Base-by-base conservation (phyloP, 176 grass and related monocot species). In the Oryza brachyantha region DNA sequence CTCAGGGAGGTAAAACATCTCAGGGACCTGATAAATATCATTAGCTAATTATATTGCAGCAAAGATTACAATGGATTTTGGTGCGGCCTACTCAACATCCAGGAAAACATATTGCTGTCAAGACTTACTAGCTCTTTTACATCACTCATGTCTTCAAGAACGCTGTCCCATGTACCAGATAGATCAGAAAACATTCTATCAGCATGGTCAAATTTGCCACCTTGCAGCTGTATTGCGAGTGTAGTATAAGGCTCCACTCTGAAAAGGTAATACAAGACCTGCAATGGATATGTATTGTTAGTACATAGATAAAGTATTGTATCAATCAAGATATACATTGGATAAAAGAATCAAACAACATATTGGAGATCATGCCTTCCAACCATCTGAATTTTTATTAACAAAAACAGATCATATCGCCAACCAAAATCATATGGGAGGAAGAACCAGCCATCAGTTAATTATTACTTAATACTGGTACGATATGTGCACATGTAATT, bases 1-100 rank as follows among this genome's bases (percentile, higher is more conserved):
- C 68, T 98, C 96, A 27, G 96, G 96, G 67, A 98, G 87, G 74
- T 98, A 98, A 92, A 98, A 98, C 96, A 98, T 91, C 80, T 98
- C 96, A 42, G 96, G 96, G 38, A 98, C 92, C 96, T 98, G 72
- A 89, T 61, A 67, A 84, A 76, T 70, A 80, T 25, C 83, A 81
- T 77, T 19, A 88, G 46, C 83, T 75, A 82, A 69, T 81, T 40
- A 75, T 43, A 76, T 45, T 65, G 42, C 64, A 38, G 10, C 25
- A 73, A 59, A 70, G 50, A 80, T 68, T 54, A 80, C 26, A 71
- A 22, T 59, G 38, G 27, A 80, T 80, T 75, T 81, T 11, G 9
- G 57, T 13, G 45, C 8, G 2, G 65, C 25, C 76, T 11, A 75
- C 62, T 65, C 72, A 77, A 84, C 32, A 75, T 75, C 13, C 1